Base-by-base conservation (phyloP, 2,329 filamentous ascomycete species). In the Chlorencoelia australis region DNA sequence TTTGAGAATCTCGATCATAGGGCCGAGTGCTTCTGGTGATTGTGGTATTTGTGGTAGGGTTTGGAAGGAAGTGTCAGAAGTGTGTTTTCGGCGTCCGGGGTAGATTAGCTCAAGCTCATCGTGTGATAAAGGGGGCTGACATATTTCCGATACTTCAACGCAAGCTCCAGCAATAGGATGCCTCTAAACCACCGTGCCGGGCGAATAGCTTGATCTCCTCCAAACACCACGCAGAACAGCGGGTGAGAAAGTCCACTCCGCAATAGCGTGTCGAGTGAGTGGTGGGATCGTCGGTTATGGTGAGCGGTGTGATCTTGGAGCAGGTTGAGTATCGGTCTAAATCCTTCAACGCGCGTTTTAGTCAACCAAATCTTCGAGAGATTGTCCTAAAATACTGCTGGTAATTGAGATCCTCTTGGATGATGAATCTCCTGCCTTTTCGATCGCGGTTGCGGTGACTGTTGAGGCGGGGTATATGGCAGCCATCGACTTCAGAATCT, bases 361-460 rank as follows among this genome's bases (percentile, higher is more conserved):
- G 35, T 37, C n/a, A 37, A 21, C 35, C 35, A 32, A 25, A 37
- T 28, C 15, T 37, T 37, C 8, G 35, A 37, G 4, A 37, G 21
- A 22, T 25, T 20, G 10, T 37, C 35, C 20, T 17, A 37, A 18
- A 37, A 37, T 37, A 21, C 35, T 21, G 22, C 16, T n/a, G 32
- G 30, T 22, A 19, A 13, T 33, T 33, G 30, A 18, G 22, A 25
- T 25, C 4, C 4, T 4, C 3, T 25, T 4, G 19, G 18, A 33
- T 3, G n/a, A 15, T 20, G 14, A 15, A 25, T 18, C 31, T 34
- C 11, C 18, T 24, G 24, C 32, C 19, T 34, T 25, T 19, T 25
- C 18, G 24, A 25, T 25, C 24, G 20, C 5, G 20, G 19, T 25
- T 9, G 13, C 13, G 10, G 10, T 25, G n/a, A n/a, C n/a, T n/a